These are phyloP conservation scores for Adansonia gregorii DNA, from an alignment of 441 rosid genomes.

Conservation along the genomic window DNA sequence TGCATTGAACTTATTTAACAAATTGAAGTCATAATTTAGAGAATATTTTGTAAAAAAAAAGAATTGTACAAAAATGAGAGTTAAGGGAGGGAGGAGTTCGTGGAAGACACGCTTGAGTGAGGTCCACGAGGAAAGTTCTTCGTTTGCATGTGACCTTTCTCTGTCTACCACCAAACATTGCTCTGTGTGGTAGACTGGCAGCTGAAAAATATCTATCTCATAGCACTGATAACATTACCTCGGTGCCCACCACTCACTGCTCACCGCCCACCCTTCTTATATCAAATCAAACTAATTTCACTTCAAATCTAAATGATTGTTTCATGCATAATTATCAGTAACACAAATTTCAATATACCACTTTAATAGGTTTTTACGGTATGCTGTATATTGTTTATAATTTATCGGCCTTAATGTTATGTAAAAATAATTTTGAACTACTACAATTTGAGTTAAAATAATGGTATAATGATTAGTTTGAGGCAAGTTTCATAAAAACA, in stretches of 20 bases:
- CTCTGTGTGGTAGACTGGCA: constrained; percentile 22
- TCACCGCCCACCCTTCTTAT: neutral
- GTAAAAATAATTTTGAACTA: too few relatives aligned
- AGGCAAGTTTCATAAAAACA: neutral
- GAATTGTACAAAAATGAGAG: too few relatives aligned
- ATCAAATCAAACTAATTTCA: neutral
- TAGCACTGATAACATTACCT: constrained; percentile 23
- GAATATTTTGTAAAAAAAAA: too few relatives aligned
- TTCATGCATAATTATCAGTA: neutral
- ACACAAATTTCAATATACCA: too few relatives aligned
- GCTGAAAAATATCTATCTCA: constrained; percentile 29
- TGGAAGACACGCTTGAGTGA: neutral
- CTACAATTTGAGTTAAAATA: too few relatives aligned
- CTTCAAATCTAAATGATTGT: neutral
- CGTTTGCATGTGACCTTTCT: constrained; percentile 41
- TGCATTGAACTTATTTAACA: too few relatives aligned
- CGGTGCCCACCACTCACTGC: neutral
- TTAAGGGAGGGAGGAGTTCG: neutral
- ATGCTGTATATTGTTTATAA: neutral
- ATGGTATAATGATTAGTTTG: too few relatives aligned
- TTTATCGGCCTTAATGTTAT: neutral
- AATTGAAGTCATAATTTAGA: too few relatives aligned
- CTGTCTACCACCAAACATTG: constrained; percentile 39
- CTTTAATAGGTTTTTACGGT: too few relatives aligned
- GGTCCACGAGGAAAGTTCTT: too few relatives aligned